Percentiles rank a stretch among this genome's conserved stretches.
phyloP scores from a whole-genome alignment of 1,139 yeast species.

The Pichia inconspicua region DNA sequence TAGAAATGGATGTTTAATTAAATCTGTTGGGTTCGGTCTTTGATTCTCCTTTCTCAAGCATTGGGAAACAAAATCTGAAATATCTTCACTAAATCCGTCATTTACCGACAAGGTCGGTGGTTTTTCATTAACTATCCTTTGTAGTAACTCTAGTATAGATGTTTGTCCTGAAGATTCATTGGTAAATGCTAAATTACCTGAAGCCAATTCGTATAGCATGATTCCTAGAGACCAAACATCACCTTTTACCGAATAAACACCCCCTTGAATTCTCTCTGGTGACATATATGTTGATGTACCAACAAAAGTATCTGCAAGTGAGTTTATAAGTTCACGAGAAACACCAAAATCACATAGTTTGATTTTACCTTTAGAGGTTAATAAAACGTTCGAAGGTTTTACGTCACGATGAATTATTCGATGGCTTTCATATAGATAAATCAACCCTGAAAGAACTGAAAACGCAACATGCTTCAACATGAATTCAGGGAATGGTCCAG shows the following conservation, averaged over 20 bases:
- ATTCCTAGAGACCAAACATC: conserved; percentile 96
- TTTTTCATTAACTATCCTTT: conserved; percentile 85
- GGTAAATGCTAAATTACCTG: conserved; percentile 66
- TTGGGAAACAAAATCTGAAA: conserved; percentile 57
- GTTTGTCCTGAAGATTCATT: conserved; percentile 31
- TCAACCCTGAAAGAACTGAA: conserved; percentile 73
- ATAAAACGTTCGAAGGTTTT: conserved; percentile 79
- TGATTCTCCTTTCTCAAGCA: conserved; percentile 64
- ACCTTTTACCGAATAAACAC: conserved; percentile 82
- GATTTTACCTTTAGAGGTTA: conserved; percentile 72
- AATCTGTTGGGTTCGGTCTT: conserved; percentile 35
- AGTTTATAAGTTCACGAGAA: conserved; percentile 79
- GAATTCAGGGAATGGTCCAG: conserved; percentile 56
- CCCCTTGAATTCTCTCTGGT: conserved; percentile 94
- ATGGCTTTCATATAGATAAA: conserved; percentile 72
- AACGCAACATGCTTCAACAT: conserved; percentile 69
- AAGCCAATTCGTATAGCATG: conserved; percentile 79
- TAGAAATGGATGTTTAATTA: conserved; percentile 27
- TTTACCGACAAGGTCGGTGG: conserved; percentile 59
- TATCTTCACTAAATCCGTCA: conserved; percentile 34
- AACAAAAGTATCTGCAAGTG: conserved; percentile 93
- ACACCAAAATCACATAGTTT: conserved; percentile 94
- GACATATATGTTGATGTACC: conserved; percentile 98
- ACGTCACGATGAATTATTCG: conserved; percentile 89
- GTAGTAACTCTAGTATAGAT: conserved; percentile 83